These are phyloP conservation scores for Echites panduratus DNA, from an alignment of 257 asterid genomes.

Conservation along the genomic window DNA sequence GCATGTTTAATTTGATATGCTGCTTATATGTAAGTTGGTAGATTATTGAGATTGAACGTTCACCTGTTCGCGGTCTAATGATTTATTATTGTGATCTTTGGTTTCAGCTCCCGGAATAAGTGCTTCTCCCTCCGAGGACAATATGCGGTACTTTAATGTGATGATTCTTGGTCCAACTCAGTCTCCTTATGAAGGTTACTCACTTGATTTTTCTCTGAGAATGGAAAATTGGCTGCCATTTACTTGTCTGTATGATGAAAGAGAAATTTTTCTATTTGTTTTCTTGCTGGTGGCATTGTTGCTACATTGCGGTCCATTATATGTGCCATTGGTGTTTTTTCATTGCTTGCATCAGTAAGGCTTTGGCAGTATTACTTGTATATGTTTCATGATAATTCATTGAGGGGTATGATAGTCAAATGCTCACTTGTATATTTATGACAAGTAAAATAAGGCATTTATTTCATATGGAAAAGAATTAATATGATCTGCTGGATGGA, in stretches of 20 bases:
- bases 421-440: background rate
- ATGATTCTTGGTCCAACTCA: slow-evolving; percentile 99
- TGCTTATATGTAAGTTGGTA: background rate
- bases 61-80: background rate
- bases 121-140: slow-evolving; percentile 97
- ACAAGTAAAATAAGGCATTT: background rate
- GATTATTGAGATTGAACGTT: background rate
- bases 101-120: slow-evolving; percentile 98
- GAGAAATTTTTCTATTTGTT: background rate
- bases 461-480: background rate
- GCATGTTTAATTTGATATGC: background rate
- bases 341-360: background rate
- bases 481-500: background rate
- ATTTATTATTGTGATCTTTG: slow-evolving; percentile 20
- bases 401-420: too few relatives aligned
- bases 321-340: background rate
- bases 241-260: background rate
- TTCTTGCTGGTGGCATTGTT: background rate
- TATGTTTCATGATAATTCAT: too few relatives aligned
- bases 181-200: slow-evolving; percentile 94
- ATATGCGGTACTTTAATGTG: slow-evolving; percentile 96
- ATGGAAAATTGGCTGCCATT: background rate
- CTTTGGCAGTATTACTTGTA: background rate
- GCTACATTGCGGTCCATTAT: background rate
- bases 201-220: background rate